Conservation (phyloP, 2,329 filamentous ascomycete species). For the Pseudogymnoascus sp. region DNA sequence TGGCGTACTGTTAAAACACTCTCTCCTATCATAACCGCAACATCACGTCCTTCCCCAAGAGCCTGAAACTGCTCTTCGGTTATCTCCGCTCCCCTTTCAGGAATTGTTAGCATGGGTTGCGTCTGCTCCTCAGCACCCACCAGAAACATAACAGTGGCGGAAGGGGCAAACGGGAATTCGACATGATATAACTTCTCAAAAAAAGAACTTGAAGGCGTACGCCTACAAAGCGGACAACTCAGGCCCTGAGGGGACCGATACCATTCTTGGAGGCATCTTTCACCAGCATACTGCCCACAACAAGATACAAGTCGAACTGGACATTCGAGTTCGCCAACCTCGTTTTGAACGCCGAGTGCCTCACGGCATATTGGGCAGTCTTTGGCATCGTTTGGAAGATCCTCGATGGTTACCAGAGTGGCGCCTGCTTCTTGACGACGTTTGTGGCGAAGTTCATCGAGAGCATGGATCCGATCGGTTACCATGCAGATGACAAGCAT, state of each 20-base stretch:
- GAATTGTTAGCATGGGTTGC: slow-evolving; percentile 3
- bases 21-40: slow-evolving; percentile 4
- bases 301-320: slow-evolving; percentile 19
- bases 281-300: slow-evolving; percentile 20
- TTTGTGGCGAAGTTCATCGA: slow-evolving; percentile 10
- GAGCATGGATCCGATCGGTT: slow-evolving; percentile 19
- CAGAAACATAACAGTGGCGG: not conserved
- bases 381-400: slow-evolving; percentile 12
- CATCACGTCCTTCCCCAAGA: not conserved
- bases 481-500: slow-evolving; percentile 22
- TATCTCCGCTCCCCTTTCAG: not conserved
- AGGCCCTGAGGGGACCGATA: not conserved
- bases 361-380: slow-evolving; percentile 21
- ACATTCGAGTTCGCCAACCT: slow-evolving; percentile 12
- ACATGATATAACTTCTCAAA: slow-evolving; percentile 13
- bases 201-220: slow-evolving; percentile 13
- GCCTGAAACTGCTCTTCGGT: not conserved
- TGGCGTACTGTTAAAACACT: not conserved
- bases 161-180: not conserved
- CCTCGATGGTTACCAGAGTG: not conserved
- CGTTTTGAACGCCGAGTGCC: slow-evolving; percentile 11
- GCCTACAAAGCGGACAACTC: slow-evolving; percentile 18
- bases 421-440: slow-evolving; percentile 12
- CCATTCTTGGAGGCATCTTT: slow-evolving; percentile 18
- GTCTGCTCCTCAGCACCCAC: not conserved